Percentiles rank a stretch among this genome's conserved stretches.
Conservation (phyloP, 768 basidiomycete genomes). For the Pisolithus marmoratus region DNA sequence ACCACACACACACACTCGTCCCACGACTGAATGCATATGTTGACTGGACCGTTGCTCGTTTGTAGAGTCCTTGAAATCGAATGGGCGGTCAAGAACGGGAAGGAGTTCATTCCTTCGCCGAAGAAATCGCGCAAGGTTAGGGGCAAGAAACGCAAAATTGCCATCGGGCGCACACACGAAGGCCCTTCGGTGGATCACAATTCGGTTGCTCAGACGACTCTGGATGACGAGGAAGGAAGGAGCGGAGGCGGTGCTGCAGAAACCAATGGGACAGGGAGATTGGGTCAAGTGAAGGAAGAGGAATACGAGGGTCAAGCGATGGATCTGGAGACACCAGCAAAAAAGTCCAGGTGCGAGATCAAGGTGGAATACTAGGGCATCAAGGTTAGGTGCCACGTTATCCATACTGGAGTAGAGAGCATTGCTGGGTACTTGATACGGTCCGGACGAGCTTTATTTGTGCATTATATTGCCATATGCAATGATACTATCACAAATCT, state of each 20-base stretch:
- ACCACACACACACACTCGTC: neutral
- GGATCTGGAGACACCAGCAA: constrained; percentile 20
- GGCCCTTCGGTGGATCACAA: constrained; percentile 9
- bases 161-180: constrained; percentile 9
- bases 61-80: constrained; percentile 78
- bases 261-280: constrained; percentile 7
- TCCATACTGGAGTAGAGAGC: no score
- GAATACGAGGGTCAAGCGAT: constrained; percentile 23
- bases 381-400: no score
- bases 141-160: constrained; percentile 30
- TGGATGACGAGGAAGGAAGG: constrained; percentile 40
- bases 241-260: constrained; percentile 19
- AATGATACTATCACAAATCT: neutral
- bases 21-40: neutral
- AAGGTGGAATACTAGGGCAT: constrained; percentile 10
- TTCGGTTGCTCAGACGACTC: constrained; percentile 12
- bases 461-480: neutral
- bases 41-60: neutral
- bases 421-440: no score
- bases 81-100: constrained; percentile 64
- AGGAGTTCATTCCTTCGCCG: constrained; percentile 52
- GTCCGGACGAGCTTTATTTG: neutral
- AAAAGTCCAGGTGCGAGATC: constrained; percentile 19
- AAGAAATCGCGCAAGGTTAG: constrained; percentile 34
- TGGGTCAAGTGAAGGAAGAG: constrained; percentile 18